Evolutionary conservation across 1,284 basidiomycete genomes (phyloP).

Genomic region (Agroathelia rolfsii): DNA sequence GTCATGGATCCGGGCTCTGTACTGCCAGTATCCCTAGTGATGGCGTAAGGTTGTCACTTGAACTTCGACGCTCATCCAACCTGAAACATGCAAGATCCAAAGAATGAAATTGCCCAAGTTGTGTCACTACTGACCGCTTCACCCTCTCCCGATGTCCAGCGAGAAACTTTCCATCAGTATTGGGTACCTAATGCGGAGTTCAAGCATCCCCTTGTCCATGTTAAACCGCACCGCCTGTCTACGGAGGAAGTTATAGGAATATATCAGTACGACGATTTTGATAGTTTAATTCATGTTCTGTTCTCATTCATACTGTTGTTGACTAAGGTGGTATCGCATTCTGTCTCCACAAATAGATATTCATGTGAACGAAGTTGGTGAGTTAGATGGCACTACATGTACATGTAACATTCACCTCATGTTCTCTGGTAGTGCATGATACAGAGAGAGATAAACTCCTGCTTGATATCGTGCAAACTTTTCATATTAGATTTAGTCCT

Average conservation of each 20-base stretch:
- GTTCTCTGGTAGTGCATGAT: conserved; percentile 16
- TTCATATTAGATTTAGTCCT: conserved; percentile 18
- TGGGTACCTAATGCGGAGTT: conserved; percentile 16
- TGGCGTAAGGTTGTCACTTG: too few relatives aligned
- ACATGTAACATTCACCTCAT: background rate
- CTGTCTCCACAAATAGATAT: conserved; percentile 13
- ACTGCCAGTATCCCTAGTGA: too few relatives aligned
- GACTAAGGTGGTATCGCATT: conserved; percentile 23
- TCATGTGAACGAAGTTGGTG: conserved; percentile 12
- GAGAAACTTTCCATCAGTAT: conserved; percentile 11
- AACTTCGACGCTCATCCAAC: too few relatives aligned
- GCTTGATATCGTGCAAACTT: conserved; percentile 16
- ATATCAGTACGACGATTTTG: too few relatives aligned
- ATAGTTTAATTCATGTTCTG: too few relatives aligned
- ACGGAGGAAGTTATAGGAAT: conserved; percentile 18
- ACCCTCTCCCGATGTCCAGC: conserved; percentile 11
- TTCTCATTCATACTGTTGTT: too few relatives aligned
- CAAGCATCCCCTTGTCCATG: conserved; percentile 17
- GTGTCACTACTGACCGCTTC: conserved; percentile 17
- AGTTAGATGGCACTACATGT: conserved; percentile 8
- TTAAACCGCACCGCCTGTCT: conserved; percentile 11
- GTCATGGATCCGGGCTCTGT: too few relatives aligned
- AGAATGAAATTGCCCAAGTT: conserved; percentile 16
- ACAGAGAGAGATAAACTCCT: conserved; percentile 15
- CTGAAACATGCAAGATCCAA: conserved; percentile 23